Percentiles rank a stretch among this genome's conserved stretches.
phyloP scores from a whole-genome alignment of 805 yeast species.

The Wickerhamomyces rabaulensis region DNA sequence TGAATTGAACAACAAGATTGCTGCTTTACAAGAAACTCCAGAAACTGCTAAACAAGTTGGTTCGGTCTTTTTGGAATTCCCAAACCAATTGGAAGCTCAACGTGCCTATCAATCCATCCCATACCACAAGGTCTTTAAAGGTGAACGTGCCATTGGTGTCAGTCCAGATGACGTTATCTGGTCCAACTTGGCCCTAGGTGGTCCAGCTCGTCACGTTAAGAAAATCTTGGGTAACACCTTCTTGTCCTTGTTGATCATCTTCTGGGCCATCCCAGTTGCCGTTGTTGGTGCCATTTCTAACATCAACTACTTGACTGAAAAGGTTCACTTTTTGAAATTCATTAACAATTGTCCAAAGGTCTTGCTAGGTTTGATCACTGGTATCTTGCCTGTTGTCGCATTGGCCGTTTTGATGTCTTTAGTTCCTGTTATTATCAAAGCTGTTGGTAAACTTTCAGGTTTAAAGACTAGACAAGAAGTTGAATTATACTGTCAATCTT shows the following conservation, averaged over 20 bases:
- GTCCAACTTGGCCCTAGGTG: slow-evolving; percentile 62
- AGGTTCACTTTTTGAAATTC: slow-evolving; percentile 70
- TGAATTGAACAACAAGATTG: slow-evolving; percentile 64
- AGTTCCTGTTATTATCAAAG: slow-evolving; percentile 78
- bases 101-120: slow-evolving; percentile 81
- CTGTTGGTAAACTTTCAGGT: slow-evolving; percentile 73
- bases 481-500: slow-evolving; percentile 79
- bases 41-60: slow-evolving; percentile 48
- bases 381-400: slow-evolving; percentile 77
- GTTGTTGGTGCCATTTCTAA: slow-evolving; percentile 93
- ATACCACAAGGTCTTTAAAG: slow-evolving; percentile 36
- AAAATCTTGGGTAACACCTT: slow-evolving; percentile 55
- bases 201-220: slow-evolving; percentile 52
- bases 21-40: slow-evolving; percentile 48
- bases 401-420: slow-evolving; percentile 80
- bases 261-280: slow-evolving; percentile 98
- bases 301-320: slow-evolving; percentile 64
- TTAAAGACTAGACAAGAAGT: slow-evolving; percentile 62
- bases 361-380: slow-evolving; percentile 80
- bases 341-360: slow-evolving; percentile 66
- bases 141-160: slow-evolving; percentile 46
- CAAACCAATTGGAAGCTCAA: slow-evolving; percentile 83
- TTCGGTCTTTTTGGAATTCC: slow-evolving; percentile 63
- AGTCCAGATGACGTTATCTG: slow-evolving; percentile 83
- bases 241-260: slow-evolving; percentile 63